Evolutionary conservation across 441 rosid genomes (phyloP), one percentile per base, ranked within the genome.

Genomic region (Croton laevigatus): DNA sequence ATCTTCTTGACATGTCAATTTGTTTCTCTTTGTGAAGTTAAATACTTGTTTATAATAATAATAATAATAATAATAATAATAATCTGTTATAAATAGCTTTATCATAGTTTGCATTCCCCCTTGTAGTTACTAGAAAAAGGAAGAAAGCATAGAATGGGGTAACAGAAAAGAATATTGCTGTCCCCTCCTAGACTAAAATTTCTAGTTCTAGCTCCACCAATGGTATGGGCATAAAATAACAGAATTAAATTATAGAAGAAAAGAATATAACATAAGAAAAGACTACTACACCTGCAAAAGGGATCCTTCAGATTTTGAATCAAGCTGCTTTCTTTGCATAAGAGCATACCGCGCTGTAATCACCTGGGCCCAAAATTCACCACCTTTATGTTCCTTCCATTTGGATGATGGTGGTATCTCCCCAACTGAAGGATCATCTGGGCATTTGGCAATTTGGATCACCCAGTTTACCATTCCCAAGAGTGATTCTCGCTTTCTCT

Each of bases 341-440:
- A 73, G 68, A 22, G 81, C 82, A 42, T 91, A 91, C 27, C 94
- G 81, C 63, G 85, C 89, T 73, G 75, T 73, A 70, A 90, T 73
- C 60, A 83, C 87, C 78, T 84, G 88, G 74, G 79, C 83, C 98
- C 97, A 86, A 14, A 86, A 68, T 65, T 81, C 85, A 12, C 83
- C 82, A 55, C 71, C 81, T 58, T 77, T 84, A 65, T 72, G 80
- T 46, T 73, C 75, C 60, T 72, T 88, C 97, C 91, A 93, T 53
- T 83, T 81, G 19, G 89, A 79, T 52, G 69, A 70, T 27, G 84
- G 86, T 0, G 94, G 93, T 77, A 85, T 68, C 61, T 66, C 46
- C 52, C 81, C 84, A 71, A 84, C 19, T 19, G 69, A 65, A 3
- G 70, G 65, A 72, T 84, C 75, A 65, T 79, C 77, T 3, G 97